phyloP scores from a whole-genome alignment of 2,329 filamentous ascomycete species.

The Cercospora brassicicola region DNA sequence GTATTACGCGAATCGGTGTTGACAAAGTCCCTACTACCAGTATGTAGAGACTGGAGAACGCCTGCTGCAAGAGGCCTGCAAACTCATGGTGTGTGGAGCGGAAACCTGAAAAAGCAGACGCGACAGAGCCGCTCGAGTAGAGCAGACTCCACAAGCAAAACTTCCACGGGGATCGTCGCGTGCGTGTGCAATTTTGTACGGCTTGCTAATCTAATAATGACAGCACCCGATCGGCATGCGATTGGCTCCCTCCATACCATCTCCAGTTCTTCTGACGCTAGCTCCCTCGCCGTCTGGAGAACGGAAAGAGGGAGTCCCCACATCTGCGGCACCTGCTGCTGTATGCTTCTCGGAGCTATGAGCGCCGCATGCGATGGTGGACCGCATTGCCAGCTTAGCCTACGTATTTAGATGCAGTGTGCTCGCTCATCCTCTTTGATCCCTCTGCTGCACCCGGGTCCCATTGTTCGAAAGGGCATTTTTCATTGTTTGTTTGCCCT shows the following conservation, averaged over 20 bases:
- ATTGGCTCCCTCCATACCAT: slow-evolving; percentile 26
- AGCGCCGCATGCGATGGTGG: slow-evolving; percentile 5
- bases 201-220: slow-evolving; percentile 23
- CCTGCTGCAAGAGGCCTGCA: not conserved
- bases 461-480: slow-evolving; percentile 1
- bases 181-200: slow-evolving; percentile 9
- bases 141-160: not conserved
- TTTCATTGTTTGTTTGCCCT: not conserved
- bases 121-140: not conserved
- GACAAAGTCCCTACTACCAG: not conserved
- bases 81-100: not conserved
- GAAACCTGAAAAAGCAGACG: not conserved
- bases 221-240: slow-evolving; percentile 6
- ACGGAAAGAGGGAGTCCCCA: slow-evolving; percentile 18
- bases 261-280: slow-evolving; percentile 9
- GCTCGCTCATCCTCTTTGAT: slow-evolving; percentile 6
- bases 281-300: slow-evolving; percentile 13
- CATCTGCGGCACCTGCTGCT: not conserved
- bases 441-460: slow-evolving; percentile 13
- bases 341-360: slow-evolving; percentile 12
- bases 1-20: not conserved
- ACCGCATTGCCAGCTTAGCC: slow-evolving; percentile 16
- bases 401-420: slow-evolving; percentile 18
- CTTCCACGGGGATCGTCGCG: slow-evolving; percentile 9
- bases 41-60: not conserved